A percentile compares a stretch with the other conserved stretches of the same genome.
These are phyloP conservation scores for Berberis vulgaris DNA, from an alignment of 164 flowering plant species.

Conservation along the genomic window DNA sequence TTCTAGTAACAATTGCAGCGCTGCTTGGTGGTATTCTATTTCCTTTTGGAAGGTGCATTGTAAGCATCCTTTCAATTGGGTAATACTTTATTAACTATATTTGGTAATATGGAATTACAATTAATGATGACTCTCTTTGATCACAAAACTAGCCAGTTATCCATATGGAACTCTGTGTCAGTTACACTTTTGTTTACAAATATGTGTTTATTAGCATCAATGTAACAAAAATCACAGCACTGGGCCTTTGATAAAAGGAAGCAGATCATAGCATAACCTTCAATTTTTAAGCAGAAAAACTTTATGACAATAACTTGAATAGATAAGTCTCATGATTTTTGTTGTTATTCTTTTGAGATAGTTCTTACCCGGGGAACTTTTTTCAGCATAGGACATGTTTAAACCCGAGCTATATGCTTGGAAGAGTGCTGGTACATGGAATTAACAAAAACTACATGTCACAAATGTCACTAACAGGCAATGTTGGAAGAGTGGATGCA, in stretches of 20 bases:
- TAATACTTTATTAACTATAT: too few species aligned
- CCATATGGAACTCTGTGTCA: too few species aligned
- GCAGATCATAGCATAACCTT: too few species aligned
- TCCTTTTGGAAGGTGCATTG: slow-evolving; percentile 97
- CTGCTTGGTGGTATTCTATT: slow-evolving; percentile 75
- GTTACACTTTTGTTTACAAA: too few species aligned
- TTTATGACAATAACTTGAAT: too few species aligned
- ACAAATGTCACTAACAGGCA: slow-evolving; percentile 16
- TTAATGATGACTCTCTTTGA: too few species aligned
- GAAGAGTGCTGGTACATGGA: slow-evolving; percentile 56
- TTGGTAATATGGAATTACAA: too few species aligned
- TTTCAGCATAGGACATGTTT: slow-evolving; percentile 84
- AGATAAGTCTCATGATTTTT: not conserved
- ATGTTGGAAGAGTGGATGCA: slow-evolving; percentile 47
- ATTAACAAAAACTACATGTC: slow-evolving; percentile 14
- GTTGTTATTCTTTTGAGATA: not conserved
- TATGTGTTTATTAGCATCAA: too few species aligned
- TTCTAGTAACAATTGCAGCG: slow-evolving; percentile 83
- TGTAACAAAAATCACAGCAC: too few species aligned
- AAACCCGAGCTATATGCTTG: slow-evolving; percentile 70
- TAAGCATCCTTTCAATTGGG: slow-evolving; percentile 26
- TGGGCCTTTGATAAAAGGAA: too few species aligned
- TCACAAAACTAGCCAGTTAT: too few species aligned
- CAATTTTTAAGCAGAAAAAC: too few species aligned
- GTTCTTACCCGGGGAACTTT: slow-evolving; percentile 4